Evolutionary conservation across 139 green algal species (phyloP), one percentile per base, ranked within the genome.

Genomic region (Zygnema circumcarinatum): DNA sequence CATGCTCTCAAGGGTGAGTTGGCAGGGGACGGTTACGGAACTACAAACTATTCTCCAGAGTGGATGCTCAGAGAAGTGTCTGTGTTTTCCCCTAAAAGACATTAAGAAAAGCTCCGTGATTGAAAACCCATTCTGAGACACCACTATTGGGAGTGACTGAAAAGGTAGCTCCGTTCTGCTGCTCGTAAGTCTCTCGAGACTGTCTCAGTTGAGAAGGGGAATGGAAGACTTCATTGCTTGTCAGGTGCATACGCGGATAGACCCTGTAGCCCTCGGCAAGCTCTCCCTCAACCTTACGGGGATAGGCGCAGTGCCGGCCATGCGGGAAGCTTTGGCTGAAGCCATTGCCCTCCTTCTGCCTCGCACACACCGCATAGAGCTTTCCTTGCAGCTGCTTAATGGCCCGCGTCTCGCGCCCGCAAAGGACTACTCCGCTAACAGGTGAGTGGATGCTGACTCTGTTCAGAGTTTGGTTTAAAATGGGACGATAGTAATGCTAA

Each of bases 361-460:
- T 38, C 40, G 42, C 38, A 67, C 36, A 29, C 31, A 40, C 35
- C 39, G n/a, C 16, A 33, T 92, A 16, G 78, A 76, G 0, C 75
- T 92, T 39, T 76, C 88, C 2, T 62, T 92, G 0, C 54, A 88
- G 22, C 16, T 11, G n/a, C 79, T 92, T 36, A 92, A 92, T 81
- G 32, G 41, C 38, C 38, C n/a, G 33, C 72, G 56, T 1, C 33
- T 84, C 25, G 40, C 33, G 2, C 89, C 89, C 11, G 32, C 67
- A 35, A 92, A 92, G 67, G 68, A 92, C 89, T 92, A 92, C 83
- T 41, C 33, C n/a, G 16, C 54, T n/a, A 84, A 78, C 47, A 83
- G 81, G 81, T 87, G n/a, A n/a, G n/a, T n/a, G 42, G 53, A 22
- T 42, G 39, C 73, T 80, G 31, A 22, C 33, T 69, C 73, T n/a